Evolutionary conservation across 768 basidiomycete species (phyloP), one percentile per base, ranked within the genome.

Genomic region (Lactifluus pinguis): DNA sequence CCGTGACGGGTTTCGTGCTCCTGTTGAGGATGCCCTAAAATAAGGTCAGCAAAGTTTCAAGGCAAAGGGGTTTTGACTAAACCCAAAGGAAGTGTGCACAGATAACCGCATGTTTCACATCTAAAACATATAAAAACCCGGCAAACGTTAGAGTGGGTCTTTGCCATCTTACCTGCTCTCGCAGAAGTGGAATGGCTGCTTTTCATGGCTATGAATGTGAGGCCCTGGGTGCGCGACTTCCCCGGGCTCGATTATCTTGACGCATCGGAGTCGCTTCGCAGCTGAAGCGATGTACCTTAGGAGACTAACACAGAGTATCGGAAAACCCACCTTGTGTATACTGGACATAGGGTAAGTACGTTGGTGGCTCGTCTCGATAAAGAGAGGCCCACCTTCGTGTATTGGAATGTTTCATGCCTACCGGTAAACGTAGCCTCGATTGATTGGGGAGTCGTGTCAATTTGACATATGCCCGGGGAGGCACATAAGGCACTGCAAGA

Each of bases 1-100:
- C 84, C 85, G 52, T 85, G 84, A 9, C 75, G 75, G 0, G 84
- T 86, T 53, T 84, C 82, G 45, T 85, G 84, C 48, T 83, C 80
- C 65, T 78, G 74, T 60, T 86, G 83, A 0, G 80, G 56, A 61
- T 86, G 84, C 0, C 80, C 84, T 85, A 19, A n/a, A 45, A 45
- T 7, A 7, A 45, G n/a, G 3, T 34, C 32, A 34, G 32, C 32
- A 34, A 34, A 4, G 3, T 34, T 34, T 4, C 32, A 34, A 34
- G 32, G 32, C 32, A 34, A 34, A 4, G 32, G 32, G 32, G 9
- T 4, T 4, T 6, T 34, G 32, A 34, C 83, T 80, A 53, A 78
- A 70, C 4, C 32, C 32, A 34, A 9, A 34, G 83, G 82, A 4
- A 83, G 69, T 0, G 76, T 82, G 61, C 84, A 85, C 64, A 78